Conservation (phyloP, 2,329 filamentous ascomycete genomes). For the Ceratocystis cubensis region DNA sequence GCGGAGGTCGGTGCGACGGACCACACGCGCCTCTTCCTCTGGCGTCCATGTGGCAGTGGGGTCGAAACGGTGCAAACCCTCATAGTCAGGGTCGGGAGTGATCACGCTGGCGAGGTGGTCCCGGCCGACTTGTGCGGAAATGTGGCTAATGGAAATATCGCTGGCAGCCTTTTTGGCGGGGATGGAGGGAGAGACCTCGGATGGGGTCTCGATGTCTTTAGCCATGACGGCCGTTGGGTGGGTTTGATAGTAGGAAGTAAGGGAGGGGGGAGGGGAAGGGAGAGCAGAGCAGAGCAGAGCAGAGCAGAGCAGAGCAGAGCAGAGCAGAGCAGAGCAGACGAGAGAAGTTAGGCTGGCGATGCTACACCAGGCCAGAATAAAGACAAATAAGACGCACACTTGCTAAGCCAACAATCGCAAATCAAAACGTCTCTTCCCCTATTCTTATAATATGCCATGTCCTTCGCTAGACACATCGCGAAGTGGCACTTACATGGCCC, state of each 20-base stretch:
- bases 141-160: slow-evolving; percentile 8
- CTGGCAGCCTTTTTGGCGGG: background rate
- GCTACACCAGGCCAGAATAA: background rate
- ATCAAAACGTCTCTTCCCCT: too few species aligned
- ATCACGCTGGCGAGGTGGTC: slow-evolving; percentile 22
- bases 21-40: slow-evolving; percentile 42
- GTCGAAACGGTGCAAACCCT: slow-evolving; percentile 34
- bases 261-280: background rate
- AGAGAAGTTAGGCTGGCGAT: background rate
- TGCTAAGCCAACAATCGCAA: too few species aligned
- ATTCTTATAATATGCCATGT: too few species aligned
- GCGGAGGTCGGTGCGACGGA: slow-evolving; percentile 35
- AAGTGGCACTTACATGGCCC: too few species aligned
- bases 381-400: background rate
- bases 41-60: slow-evolving; percentile 37
- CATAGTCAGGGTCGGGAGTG: slow-evolving; percentile 29
- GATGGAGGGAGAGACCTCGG: background rate
- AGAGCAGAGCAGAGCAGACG: background rate
- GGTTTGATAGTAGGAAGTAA: background rate
- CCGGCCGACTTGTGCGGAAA: slow-evolving; percentile 13
- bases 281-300: background rate
- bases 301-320: background rate
- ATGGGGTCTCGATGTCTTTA: slow-evolving; percentile 16
- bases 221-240: background rate
- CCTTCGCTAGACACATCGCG: too few species aligned